These are phyloP conservation scores for Eucalyptus sp. DNA, from an alignment of 345 rosid species.

Conservation along the genomic window DNA sequence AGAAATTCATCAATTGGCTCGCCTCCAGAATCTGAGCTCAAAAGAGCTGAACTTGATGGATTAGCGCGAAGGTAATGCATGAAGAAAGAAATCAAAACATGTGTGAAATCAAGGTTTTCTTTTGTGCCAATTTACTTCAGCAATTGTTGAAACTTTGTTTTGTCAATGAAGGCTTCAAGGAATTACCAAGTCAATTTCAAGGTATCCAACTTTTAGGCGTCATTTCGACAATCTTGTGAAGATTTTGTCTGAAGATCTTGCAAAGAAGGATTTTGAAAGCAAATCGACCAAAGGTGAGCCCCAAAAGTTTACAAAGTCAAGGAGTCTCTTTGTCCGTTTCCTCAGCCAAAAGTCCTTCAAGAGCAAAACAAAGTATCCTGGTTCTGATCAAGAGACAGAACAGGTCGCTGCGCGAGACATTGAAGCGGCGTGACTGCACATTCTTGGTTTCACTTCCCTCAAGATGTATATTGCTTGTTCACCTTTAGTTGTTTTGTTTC, in stretches of 20 bases:
- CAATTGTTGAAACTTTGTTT: background rate
- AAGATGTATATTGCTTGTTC: background rate
- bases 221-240: slow-evolving; percentile 48
- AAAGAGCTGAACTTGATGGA: slow-evolving; percentile 78
- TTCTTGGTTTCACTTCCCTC: background rate
- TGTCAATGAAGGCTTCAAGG: slow-evolving; percentile 58
- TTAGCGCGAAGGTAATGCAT: slow-evolving; percentile 74
- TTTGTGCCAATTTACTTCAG: background rate
- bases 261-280: slow-evolving; percentile 24
- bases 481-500: background rate
- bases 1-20: slow-evolving; percentile 31
- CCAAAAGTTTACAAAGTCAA: slow-evolving; percentile 28
- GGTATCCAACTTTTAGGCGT: slow-evolving; percentile 79
- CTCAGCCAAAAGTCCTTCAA: slow-evolving; percentile 53
- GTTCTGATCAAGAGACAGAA: slow-evolving; percentile 40
- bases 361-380: slow-evolving; percentile 30
- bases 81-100: background rate
- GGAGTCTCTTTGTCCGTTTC: slow-evolving; percentile 40
- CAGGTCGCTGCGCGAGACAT: slow-evolving; percentile 10
- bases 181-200: slow-evolving; percentile 67
- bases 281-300: background rate
- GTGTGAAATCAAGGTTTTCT: background rate
- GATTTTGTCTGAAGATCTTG: slow-evolving; percentile 52
- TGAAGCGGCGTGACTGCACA: slow-evolving; percentile 17
- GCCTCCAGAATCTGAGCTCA: slow-evolving; percentile 59